A percentile compares a stretch with the other conserved stretches of the same genome.
Conservation (phyloP, 148 eudicot genomes). For the Oxyria digyna region DNA sequence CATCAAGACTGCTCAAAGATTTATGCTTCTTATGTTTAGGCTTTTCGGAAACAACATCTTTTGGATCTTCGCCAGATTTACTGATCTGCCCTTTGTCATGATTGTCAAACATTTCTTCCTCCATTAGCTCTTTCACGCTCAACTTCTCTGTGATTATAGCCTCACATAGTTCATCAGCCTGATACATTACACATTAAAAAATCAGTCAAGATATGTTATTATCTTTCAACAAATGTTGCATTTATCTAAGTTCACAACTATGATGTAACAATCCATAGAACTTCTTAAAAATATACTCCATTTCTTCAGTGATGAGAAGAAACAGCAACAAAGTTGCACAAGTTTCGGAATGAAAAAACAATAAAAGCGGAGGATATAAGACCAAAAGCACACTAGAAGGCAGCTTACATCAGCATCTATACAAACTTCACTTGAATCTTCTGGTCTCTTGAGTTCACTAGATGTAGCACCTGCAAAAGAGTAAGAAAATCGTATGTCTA, state of each 20-base stretch:
- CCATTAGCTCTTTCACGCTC: constrained; percentile 88
- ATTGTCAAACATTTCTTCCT: constrained; percentile 75
- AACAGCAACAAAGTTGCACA: neutral
- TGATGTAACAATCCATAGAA: neutral
- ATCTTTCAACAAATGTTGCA: neutral
- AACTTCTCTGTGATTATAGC: constrained; percentile 20
- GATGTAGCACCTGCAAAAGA: constrained; percentile 33
- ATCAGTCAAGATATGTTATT: neutral
- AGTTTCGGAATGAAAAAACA: neutral
- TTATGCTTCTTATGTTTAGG: constrained; percentile 25
- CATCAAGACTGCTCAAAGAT: constrained; percentile 34
- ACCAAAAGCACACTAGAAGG: neutral
- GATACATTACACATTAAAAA: constrained; percentile 11
- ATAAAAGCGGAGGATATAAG: neutral
- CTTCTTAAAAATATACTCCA: neutral
- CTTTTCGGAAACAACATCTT: constrained; percentile 20
- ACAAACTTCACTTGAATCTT: constrained; percentile 20
- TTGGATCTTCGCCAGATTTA: constrained; percentile 17
- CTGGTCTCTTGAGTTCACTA: constrained; percentile 16
- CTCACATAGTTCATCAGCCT: constrained; percentile 37
- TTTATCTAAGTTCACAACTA: neutral
- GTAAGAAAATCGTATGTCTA: neutral
- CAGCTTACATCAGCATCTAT: constrained; percentile 27
- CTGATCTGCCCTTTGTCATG: constrained; percentile 19
- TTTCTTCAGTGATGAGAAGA: neutral